Evolutionary conservation across 2,329 filamentous ascomycete species (phyloP).

Genomic region (Cercospora zeae-maydis): DNA sequence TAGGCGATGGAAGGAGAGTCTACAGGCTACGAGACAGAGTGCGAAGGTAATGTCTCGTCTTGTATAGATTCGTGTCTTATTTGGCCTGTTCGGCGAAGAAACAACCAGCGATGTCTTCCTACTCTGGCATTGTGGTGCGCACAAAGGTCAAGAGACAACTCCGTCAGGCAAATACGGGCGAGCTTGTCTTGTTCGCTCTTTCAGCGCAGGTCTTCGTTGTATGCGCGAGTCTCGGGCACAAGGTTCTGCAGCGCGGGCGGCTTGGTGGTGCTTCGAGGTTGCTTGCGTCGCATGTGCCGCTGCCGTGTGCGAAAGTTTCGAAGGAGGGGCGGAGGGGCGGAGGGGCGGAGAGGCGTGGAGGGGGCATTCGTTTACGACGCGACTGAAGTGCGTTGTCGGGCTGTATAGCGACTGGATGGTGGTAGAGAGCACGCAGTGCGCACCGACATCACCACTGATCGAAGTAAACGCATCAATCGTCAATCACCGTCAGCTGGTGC

Average conservation of each 20-base stretch:
- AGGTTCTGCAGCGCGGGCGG: background rate
- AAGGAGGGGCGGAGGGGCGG: background rate
- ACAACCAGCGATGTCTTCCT: constrained; percentile 4
- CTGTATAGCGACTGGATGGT: background rate
- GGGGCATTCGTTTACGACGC: background rate
- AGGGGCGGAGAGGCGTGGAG: background rate
- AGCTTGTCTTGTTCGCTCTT: constrained; percentile 2
- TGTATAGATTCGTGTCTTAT: constrained; percentile 5
- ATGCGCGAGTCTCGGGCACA: background rate
- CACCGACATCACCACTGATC: background rate
- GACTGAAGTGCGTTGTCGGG: background rate
- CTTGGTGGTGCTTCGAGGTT: background rate
- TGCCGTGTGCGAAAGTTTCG: background rate
- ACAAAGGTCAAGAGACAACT: constrained; percentile 8
- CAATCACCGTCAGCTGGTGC: background rate
- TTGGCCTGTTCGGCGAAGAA: constrained; percentile 7
- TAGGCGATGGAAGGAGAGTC: background rate
- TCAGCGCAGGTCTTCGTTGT: background rate
- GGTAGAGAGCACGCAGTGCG: background rate
- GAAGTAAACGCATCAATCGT: background rate
- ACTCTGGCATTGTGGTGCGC: constrained; percentile 2
- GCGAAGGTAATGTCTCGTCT: constrained; percentile 1
- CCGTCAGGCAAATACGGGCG: background rate
- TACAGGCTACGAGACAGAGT: constrained; percentile 1
- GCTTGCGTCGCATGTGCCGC: background rate